Evolutionary conservation across 2,329 filamentous ascomycete genomes (phyloP).

Genomic region (Trichocomaceae sp.): DNA sequence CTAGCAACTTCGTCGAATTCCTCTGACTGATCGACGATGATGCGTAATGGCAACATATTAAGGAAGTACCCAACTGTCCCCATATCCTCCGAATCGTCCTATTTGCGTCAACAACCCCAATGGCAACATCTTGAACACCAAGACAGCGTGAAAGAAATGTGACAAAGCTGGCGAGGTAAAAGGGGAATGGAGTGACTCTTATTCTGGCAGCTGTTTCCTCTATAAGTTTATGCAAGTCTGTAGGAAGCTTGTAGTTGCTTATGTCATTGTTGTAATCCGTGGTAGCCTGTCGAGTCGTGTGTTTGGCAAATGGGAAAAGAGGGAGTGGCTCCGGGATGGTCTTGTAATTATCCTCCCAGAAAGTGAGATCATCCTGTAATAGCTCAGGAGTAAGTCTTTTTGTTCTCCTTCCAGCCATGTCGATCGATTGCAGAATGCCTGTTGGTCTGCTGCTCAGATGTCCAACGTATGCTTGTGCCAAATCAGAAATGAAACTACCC

Average conservation of each 20-base stretch:
- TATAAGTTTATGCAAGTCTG: neutral
- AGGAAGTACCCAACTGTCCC: constrained; percentile 43
- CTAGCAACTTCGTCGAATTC: constrained; percentile 28
- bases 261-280: constrained; percentile 3
- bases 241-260: neutral
- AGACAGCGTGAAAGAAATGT: constrained; percentile 32
- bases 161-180: constrained; percentile 40
- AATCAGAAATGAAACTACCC: constrained; percentile 26
- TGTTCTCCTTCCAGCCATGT: constrained; percentile 11
- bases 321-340: constrained; percentile 24
- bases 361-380: constrained; percentile 23
- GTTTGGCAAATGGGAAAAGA: constrained; percentile 27
- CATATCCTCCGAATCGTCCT: constrained; percentile 27
- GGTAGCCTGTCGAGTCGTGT: constrained; percentile 17
- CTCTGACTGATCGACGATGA: constrained; percentile 22
- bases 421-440: constrained; percentile 27
- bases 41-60: constrained; percentile 45
- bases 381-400: no score
- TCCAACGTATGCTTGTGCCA: constrained; percentile 10
- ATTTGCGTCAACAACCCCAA: constrained; percentile 46
- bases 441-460: constrained; percentile 29
- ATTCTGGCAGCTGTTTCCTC: constrained; percentile 10
- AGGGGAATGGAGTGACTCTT: constrained; percentile 40
- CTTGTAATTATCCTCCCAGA: constrained; percentile 28
- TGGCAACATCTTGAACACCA: constrained; percentile 35